These are phyloP conservation scores for Luvunga scandens DNA, from an alignment of 345 rosid genomes.

Conservation along the genomic window DNA sequence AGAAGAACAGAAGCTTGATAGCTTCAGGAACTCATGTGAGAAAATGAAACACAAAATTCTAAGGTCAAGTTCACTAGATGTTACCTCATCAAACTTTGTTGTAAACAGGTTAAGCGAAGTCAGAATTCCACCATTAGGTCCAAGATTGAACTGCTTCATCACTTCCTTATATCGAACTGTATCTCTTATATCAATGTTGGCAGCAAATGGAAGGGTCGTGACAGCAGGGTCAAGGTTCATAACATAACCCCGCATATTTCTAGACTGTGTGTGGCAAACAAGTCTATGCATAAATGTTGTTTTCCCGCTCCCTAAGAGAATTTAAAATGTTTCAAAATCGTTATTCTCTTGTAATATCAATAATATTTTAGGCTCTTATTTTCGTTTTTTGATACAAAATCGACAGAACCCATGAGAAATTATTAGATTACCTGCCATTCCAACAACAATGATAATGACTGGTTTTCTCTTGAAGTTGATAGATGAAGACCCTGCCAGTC, in stretches of 20 bases:
- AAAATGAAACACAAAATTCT: neutral
- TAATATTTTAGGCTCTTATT: neutral
- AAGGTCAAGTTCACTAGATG: neutral
- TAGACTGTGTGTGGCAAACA: constrained; percentile 66
- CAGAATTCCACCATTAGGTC: constrained; percentile 82
- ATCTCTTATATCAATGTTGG: constrained; percentile 81
- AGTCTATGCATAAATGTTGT: constrained; percentile 73
- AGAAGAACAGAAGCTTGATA: neutral
- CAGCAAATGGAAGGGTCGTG: constrained; percentile 74
- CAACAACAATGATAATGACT: constrained; percentile 63
- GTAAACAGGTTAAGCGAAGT: constrained; percentile 79
- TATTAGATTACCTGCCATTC: constrained; percentile 67
- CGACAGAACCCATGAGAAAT: neutral
- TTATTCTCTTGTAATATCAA: neutral
- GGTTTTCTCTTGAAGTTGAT: constrained; percentile 65
- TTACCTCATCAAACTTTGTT: constrained; percentile 82
- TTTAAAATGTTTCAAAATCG: neutral
- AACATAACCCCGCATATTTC: constrained; percentile 64
- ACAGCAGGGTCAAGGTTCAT: constrained; percentile 89
- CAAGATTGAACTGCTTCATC: constrained; percentile 79
- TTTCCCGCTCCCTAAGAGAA: constrained; percentile 65
- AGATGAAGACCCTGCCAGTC: constrained; percentile 36
- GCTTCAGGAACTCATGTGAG: neutral
- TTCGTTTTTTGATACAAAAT: neutral
- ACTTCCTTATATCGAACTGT: constrained; percentile 80